Base-by-base conservation (phyloP, 1,284 basidiomycete species). In the Apiotrichum gamsii region DNA sequence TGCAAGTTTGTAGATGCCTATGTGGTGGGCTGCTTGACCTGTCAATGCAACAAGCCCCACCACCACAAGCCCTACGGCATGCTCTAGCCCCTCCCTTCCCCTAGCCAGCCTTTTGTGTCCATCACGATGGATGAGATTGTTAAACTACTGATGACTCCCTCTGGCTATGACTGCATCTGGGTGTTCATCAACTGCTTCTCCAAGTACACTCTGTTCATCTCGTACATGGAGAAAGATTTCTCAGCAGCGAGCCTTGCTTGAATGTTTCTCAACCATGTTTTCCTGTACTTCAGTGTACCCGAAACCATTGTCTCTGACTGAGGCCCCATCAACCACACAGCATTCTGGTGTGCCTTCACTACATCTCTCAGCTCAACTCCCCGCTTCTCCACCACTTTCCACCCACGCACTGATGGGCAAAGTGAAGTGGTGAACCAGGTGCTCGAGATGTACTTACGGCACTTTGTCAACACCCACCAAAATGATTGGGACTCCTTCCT, bases 121-220 rank as follows among this genome's bases (percentile, higher is more conserved):
- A 63, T 79, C 5, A 72, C 73, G 0, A 72, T 78, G 68, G 77
- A 80, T 50, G 66, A n/a, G n/a, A n/a, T n/a, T n/a, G n/a, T n/a
- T n/a, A n/a, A n/a, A n/a, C n/a, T n/a, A n/a, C n/a, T n/a, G n/a
- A n/a, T n/a, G n/a, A n/a, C n/a, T n/a, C n/a, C n/a, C n/a, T n/a
- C n/a, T n/a, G n/a, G n/a, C n/a, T n/a, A n/a, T n/a, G n/a, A n/a
- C n/a, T n/a, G n/a, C n/a, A n/a, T n/a, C n/a, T n/a, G n/a, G n/a
- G n/a, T n/a, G n/a, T n/a, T n/a, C n/a, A n/a, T n/a, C n/a, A n/a
- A n/a, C n/a, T n/a, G n/a, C n/a, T n/a, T n/a, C n/a, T n/a, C n/a
- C n/a, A n/a, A n/a, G n/a, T n/a, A n/a, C n/a, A n/a, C n/a, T n/a
- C n/a, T n/a, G n/a, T n/a, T n/a, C n/a, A n/a, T n/a, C n/a, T n/a